These are phyloP conservation scores for Keithomyces neogunnii DNA, from an alignment of 2,329 filamentous ascomycete species.

Conservation along the genomic window DNA sequence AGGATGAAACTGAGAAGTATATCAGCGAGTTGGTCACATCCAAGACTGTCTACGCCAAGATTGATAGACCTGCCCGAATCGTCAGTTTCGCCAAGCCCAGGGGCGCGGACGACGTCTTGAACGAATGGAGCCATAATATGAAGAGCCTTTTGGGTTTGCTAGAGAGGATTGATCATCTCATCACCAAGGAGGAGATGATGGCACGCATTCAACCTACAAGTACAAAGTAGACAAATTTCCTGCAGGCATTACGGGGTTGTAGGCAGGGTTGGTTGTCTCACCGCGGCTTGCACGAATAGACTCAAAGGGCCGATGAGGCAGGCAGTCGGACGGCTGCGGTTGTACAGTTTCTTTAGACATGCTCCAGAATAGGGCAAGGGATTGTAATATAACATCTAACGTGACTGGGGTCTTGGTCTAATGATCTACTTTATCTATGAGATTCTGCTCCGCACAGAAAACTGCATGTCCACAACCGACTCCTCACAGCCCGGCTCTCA, in stretches of 20 bases:
- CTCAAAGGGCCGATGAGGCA: background rate
- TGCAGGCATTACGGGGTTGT: conserved; percentile 2
- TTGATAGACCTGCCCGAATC: conserved; percentile 84
- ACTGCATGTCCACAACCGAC: background rate
- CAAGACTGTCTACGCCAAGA: conserved; percentile 97
- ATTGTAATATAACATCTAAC: conserved; percentile 17
- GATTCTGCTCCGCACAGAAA: background rate
- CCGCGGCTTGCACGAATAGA: background rate
- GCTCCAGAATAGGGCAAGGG: conserved; percentile 18
- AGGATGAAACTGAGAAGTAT: conserved; percentile 98
- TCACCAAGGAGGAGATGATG: conserved; percentile 99
- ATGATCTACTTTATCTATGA: background rate
- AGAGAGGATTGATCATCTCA: conserved; percentile 92
- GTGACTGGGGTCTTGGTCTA: conserved; percentile 13
- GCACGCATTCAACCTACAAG: conserved; percentile 73
- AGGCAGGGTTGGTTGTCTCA: background rate
- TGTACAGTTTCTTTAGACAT: conserved; percentile 25
- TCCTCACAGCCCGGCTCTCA: conserved; percentile 17
- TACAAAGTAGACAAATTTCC: conserved; percentile 23
- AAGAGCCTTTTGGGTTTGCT: conserved; percentile 79
- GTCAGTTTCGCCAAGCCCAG: conserved; percentile 93
- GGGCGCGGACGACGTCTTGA: conserved; percentile 90
- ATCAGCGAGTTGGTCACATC: conserved; percentile 94
- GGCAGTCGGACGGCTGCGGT: conserved; percentile 5
- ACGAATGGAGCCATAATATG: conserved; percentile 99